These are phyloP conservation scores for Thermoascus crustaceus DNA, from an alignment of 2,329 filamentous ascomycete genomes.

Conservation along the genomic window DNA sequence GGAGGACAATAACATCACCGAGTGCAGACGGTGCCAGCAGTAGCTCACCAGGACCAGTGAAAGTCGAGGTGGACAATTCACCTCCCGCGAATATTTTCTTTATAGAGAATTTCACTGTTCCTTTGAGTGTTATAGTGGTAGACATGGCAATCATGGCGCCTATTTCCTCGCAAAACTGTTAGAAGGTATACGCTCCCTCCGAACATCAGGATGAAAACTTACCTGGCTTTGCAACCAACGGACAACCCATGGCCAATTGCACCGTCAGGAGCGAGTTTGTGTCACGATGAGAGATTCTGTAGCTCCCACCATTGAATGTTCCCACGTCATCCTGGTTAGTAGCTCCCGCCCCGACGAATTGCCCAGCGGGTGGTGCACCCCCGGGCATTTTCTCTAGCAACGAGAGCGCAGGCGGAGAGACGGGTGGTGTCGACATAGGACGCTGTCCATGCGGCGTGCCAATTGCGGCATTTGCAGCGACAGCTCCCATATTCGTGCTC, in stretches of 20 bases:
- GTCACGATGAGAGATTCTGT: slow-evolving; percentile 85
- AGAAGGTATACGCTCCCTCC: background rate
- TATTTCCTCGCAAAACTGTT: slow-evolving; percentile 18
- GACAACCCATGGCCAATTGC: slow-evolving; percentile 83
- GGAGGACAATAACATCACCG: slow-evolving; percentile 77
- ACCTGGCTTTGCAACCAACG: slow-evolving; percentile 71
- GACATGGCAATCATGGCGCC: slow-evolving; percentile 95
- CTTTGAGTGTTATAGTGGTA: slow-evolving; percentile 74
- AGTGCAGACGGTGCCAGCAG: slow-evolving; percentile 71
- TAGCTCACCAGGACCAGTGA: slow-evolving; percentile 83
- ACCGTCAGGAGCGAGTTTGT: slow-evolving; percentile 85
- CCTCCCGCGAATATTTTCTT: slow-evolving; percentile 85
- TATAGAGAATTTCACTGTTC: slow-evolving; percentile 73
- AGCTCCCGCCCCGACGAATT: slow-evolving; percentile 57
- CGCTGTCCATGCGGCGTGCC: slow-evolving; percentile 63
- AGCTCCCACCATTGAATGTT: slow-evolving; percentile 95
- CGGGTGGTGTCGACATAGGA: slow-evolving; percentile 10
- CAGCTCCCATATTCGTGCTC: slow-evolving; percentile 88
- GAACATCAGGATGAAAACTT: slow-evolving; percentile 6
- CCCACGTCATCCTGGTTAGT: slow-evolving; percentile 74
- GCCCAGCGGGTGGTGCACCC: slow-evolving; percentile 39
- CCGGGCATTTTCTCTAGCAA: slow-evolving; percentile 25
- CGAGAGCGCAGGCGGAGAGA: slow-evolving; percentile 13
- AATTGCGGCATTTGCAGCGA: slow-evolving; percentile 95
- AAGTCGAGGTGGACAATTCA: slow-evolving; percentile 70